Evolutionary conservation across 441 rosid genomes (phyloP).

Genomic region (Aleurites moluccanus): DNA sequence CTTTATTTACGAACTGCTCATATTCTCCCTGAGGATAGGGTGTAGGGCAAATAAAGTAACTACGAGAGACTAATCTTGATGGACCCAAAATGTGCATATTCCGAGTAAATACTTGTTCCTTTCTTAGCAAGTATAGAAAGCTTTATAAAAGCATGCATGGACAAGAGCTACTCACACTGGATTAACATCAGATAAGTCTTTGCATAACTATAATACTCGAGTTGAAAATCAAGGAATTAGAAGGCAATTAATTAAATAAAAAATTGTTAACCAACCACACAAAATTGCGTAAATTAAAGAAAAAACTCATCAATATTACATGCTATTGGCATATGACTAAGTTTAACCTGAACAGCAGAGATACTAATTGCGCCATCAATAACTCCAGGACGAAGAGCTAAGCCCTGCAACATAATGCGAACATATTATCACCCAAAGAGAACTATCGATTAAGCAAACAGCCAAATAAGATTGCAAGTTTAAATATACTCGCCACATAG

Average conservation of each 20-base stretch:
- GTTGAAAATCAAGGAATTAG: not conserved
- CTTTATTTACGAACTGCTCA: no score
- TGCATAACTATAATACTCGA: not conserved
- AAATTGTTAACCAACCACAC: not conserved
- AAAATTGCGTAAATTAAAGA: not conserved
- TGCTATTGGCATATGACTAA: conserved; percentile 1
- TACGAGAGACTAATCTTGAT: not conserved
- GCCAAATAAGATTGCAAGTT: not conserved
- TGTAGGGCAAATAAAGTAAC: not conserved
- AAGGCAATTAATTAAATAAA: not conserved
- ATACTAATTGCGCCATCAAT: conserved; percentile 94
- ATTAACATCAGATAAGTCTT: not conserved
- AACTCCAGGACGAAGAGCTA: conserved; percentile 78
- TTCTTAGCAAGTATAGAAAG: not conserved
- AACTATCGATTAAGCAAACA: not conserved
- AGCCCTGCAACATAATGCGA: conserved; percentile 52
- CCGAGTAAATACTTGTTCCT: not conserved
- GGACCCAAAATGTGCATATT: not conserved
- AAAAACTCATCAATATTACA: not conserved
- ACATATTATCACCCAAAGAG: not conserved
- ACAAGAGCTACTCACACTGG: not conserved
- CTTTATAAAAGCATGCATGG: not conserved
- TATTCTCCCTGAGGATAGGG: no score
- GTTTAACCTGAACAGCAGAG: conserved; percentile 82
- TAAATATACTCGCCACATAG: not conserved